Conservation (phyloP, 129 eudicot genomes). For the Escallonia rubra region DNA sequence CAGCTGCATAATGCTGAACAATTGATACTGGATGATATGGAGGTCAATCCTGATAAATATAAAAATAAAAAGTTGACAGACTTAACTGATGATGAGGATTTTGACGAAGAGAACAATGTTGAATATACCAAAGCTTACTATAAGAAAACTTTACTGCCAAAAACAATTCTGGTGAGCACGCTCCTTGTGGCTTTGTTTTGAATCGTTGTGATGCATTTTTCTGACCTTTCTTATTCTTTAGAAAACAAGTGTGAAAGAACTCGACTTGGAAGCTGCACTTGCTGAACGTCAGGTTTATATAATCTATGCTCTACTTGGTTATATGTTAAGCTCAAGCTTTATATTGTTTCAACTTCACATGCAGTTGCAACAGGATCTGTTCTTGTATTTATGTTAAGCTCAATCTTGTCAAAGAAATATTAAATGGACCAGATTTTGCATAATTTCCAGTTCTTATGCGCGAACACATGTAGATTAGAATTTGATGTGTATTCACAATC, state of each 20-base stretch:
- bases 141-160: constrained; percentile 52
- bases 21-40: constrained; percentile 89
- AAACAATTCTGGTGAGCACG: constrained; percentile 54
- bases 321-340: no score
- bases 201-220: constrained; percentile 1
- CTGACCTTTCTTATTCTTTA: constrained; percentile 9
- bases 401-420: no score
- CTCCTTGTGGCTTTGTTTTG: background rate
- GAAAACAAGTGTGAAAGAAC: constrained; percentile 81
- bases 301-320: background rate
- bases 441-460: background rate
- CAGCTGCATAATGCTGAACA: constrained; percentile 95
- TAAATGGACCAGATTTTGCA: background rate
- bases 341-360: background rate
- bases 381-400: background rate
- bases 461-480: no score
- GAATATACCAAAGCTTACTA: constrained; percentile 58
- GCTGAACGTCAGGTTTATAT: constrained; percentile 88
- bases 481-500: no score
- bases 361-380: background rate
- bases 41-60: constrained; percentile 75
- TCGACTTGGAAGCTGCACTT: constrained; percentile 88
- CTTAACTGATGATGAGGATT: constrained; percentile 80
- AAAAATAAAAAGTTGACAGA: constrained; percentile 68
- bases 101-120: constrained; percentile 70